Conservation (phyloP, 805 yeast genomes). For the Metschnikowia lochheadii region DNA sequence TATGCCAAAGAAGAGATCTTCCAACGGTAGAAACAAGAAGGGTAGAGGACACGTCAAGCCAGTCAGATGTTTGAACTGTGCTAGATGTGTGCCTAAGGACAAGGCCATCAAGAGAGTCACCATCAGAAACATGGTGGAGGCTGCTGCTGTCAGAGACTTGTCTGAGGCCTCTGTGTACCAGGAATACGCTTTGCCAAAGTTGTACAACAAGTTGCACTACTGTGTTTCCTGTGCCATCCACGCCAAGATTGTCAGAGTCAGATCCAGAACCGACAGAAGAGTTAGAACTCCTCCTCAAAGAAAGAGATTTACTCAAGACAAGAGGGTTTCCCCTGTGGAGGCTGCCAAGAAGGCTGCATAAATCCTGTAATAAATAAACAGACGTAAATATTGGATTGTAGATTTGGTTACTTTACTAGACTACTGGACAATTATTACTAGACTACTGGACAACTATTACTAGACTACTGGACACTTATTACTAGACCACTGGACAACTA, state of each 20-base stretch:
- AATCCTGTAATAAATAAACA: conserved; percentile 20
- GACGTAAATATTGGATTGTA: not conserved
- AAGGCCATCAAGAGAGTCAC: conserved; percentile 99
- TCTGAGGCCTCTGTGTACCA: conserved; percentile 99
- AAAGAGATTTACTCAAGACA: conserved; percentile 96
- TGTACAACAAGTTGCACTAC: conserved; percentile 99
- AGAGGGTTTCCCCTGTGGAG: conserved; percentile 93
- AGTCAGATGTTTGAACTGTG: conserved; percentile 99
- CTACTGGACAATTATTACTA: no score
- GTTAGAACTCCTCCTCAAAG: conserved; percentile 98
- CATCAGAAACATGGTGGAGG: conserved; percentile 99
- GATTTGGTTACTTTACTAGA: not conserved
- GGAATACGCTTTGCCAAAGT: conserved; percentile 99
- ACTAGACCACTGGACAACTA: no score
- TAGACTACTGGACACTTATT: no score
- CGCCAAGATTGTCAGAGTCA: conserved; percentile 99
- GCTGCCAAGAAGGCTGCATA: conserved; percentile 91
- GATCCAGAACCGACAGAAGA: conserved; percentile 98
- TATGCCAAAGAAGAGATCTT: conserved; percentile 99
- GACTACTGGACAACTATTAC: no score
- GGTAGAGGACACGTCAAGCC: conserved; percentile 99
- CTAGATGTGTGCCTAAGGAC: conserved; percentile 99
- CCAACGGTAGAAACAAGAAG: conserved; percentile 99
- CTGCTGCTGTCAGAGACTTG: conserved; percentile 99
- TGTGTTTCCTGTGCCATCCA: conserved; percentile 99